A percentile compares a stretch with the other conserved stretches of the same genome.
Conservation (phyloP, 2,329 filamentous ascomycete species). For the Cercospora zeae-maydis region DNA sequence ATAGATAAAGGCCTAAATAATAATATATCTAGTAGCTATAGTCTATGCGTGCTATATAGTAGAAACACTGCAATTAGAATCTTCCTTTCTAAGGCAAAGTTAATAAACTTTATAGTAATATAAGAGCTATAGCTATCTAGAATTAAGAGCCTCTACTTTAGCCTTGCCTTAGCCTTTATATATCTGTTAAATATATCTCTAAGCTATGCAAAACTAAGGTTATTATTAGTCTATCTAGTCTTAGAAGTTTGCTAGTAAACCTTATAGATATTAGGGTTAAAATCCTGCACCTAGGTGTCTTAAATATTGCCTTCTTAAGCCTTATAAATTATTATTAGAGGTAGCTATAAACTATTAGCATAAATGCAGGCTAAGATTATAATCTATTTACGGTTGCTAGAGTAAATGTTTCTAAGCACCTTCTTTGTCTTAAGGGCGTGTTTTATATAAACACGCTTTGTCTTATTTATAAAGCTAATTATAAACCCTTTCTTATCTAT, state of each 20-base stretch:
- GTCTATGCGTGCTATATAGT: background rate
- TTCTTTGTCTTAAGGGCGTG: background rate
- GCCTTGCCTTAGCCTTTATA: slow-evolving; percentile 4
- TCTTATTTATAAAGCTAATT: background rate
- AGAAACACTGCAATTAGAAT: background rate
- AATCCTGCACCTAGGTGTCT: slow-evolving; percentile 4
- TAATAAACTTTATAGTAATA: slow-evolving; percentile 8
- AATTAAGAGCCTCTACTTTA: slow-evolving; percentile 2
- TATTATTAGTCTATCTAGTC: slow-evolving; percentile 7
- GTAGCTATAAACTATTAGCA: no score
- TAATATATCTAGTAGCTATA: slow-evolving; percentile 6
- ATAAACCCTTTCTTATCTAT: slow-evolving; percentile 5
- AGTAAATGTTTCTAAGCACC: background rate
- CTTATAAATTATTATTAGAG: slow-evolving; percentile 2
- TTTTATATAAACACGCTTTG: no score
- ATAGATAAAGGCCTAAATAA: background rate
- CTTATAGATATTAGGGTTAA: background rate
- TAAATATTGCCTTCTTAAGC: slow-evolving; percentile 1
- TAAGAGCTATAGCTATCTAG: slow-evolving; percentile 10
- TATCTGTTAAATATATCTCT: background rate
- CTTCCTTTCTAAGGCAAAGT: background rate
- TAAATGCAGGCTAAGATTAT: no score
- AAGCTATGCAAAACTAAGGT: slow-evolving; percentile 1
- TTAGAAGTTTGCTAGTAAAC: background rate
- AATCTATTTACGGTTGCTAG: background rate